Base-by-base conservation (phyloP, 2,329 filamentous ascomycete genomes). In the Cadophora sp. region DNA sequence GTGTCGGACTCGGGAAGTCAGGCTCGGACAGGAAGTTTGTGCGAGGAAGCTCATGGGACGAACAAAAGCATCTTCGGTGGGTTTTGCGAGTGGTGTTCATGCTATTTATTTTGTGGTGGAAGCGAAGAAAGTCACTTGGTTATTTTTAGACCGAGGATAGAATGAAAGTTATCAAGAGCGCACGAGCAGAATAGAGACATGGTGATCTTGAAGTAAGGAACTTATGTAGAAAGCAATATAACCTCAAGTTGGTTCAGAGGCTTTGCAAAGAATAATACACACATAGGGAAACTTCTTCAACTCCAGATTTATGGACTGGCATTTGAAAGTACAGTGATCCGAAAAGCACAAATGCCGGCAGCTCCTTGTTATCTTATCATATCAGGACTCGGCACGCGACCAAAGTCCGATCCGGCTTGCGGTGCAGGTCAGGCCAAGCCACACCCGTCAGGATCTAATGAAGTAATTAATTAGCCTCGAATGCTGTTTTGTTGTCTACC, bases 371-470 rank as follows among this genome's bases (percentile, higher is more conserved):
- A 39, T 39, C 48, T 51, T 51, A 51, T 51, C 48, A 51, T 18
- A 48, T n/a, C n/a, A n/a, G n/a, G 20, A 13, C 7, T 33, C 24
- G 58, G 58, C 58, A 60, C 58, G 27, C 39, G 58, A 60, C 41
- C 56, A 59, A 55, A 45, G 16, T 60, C 58, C 41, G 39, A 8
- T 47, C 39, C 41, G 53, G 41, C 48, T 22, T 51, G 51, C 27
- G 6, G 27, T 50, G 9, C 51, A 39, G 11, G 41, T 7, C 9
- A 18, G n/a, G 8, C 24, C 24, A 43, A 59, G 56, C 56, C 56
- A 59, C 56, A 59, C 36, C 56, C 56, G 56, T 36, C 50, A 30
- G 30, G 33, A 39, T 24, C 53, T 56, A 22, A 22, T 39, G 53
- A 39, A 56, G 27, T n/a, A 39, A 20, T 56, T 56, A 43, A 41